Conservation (phyloP, 2,329 filamentous ascomycete genomes). For the Tolypocladium amazonense region DNA sequence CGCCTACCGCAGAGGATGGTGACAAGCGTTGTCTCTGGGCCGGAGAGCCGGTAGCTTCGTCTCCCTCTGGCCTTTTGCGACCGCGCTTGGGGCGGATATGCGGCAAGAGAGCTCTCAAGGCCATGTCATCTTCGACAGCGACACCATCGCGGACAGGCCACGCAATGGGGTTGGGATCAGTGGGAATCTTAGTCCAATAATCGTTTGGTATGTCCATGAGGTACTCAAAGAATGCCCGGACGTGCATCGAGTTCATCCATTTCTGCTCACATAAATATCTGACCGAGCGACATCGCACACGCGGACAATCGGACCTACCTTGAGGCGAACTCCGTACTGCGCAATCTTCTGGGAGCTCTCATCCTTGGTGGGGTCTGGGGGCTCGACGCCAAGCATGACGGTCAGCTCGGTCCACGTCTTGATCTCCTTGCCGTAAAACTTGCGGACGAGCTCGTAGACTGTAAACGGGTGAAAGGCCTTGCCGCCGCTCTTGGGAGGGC, state of each 20-base stretch:
- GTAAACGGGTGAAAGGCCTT: constrained; percentile 73
- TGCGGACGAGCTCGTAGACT: constrained; percentile 68
- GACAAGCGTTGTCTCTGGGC: constrained; percentile 54
- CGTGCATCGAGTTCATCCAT: constrained; percentile 95
- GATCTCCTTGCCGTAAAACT: constrained; percentile 71
- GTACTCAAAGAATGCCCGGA: constrained; percentile 91
- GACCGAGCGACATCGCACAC: neutral
- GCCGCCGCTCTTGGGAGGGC: constrained; percentile 75
- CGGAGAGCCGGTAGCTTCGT: constrained; percentile 36
- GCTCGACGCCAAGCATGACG: constrained; percentile 77
- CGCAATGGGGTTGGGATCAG: constrained; percentile 49
- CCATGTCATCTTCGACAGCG: constrained; percentile 77
- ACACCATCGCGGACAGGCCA: constrained; percentile 69
- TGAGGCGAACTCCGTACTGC: constrained; percentile 85
- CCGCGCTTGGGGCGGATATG: constrained; percentile 57
- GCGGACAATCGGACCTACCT: constrained; percentile 41
- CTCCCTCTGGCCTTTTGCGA: constrained; percentile 53
- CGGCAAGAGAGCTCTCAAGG: constrained; percentile 71
- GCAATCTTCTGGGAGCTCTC: constrained; percentile 90
- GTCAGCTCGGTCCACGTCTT: constrained; percentile 90
- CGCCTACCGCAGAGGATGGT: constrained; percentile 34
- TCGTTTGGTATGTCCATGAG: constrained; percentile 65
- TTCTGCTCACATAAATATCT: constrained; percentile 37
- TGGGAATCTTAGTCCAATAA: constrained; percentile 71
- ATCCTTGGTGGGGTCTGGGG: constrained; percentile 69